phyloP scores from a whole-genome alignment of 495 filamentous ascomycete species.

The Lentithecium fluviatile region DNA sequence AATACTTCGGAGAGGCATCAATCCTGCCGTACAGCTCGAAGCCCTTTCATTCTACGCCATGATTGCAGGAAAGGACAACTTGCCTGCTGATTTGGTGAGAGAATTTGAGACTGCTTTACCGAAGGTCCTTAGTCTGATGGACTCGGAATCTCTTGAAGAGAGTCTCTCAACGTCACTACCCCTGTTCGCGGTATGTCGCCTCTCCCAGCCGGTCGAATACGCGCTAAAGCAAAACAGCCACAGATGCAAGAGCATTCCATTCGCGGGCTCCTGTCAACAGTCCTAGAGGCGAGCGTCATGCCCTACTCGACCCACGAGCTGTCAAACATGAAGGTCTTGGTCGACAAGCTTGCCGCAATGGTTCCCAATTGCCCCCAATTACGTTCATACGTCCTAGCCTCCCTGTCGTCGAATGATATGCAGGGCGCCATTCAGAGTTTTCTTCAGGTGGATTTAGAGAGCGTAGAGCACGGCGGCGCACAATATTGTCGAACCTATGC shows the following conservation, averaged over 20 bases:
- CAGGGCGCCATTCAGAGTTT: slow-evolving; percentile 9
- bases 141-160: slow-evolving; percentile 14
- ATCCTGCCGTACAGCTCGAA: slow-evolving; percentile 46
- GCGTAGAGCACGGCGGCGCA: not conserved
- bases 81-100: not conserved
- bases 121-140: not conserved
- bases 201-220: not conserved
- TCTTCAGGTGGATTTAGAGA: not conserved
- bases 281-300: not conserved
- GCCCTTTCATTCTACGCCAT: slow-evolving; percentile 20
- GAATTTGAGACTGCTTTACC: slow-evolving; percentile 14
- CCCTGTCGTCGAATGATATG: slow-evolving; percentile 12
- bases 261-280: not conserved
- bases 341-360: not conserved
- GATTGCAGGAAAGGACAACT: slow-evolving; percentile 5
- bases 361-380: not conserved
- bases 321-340: slow-evolving; percentile 1
- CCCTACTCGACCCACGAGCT: not conserved
- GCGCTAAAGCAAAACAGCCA: not conserved
- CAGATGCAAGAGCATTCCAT: not conserved
- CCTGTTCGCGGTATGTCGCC: slow-evolving; percentile 21
- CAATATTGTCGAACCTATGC: not conserved
- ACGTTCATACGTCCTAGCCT: slow-evolving; percentile 3
- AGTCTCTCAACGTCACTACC: slow-evolving; percentile 18
- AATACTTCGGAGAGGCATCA: slow-evolving; percentile 43